phyloP scores from a whole-genome alignment of 2,329 filamentous ascomycete genomes.

The Dothideomycetes sp. region DNA sequence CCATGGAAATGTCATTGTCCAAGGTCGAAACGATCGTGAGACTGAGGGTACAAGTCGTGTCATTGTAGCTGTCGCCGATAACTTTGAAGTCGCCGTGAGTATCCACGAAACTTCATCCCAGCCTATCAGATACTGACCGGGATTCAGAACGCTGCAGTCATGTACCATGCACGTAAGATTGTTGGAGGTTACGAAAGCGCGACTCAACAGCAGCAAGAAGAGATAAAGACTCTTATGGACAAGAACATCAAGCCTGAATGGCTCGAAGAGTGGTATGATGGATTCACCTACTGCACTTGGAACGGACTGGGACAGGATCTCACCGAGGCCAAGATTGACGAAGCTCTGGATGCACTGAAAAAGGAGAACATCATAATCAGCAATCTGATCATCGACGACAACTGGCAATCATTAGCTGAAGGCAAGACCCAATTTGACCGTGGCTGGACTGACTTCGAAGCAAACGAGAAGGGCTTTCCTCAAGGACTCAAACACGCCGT shows the following conservation, averaged over 20 bases:
- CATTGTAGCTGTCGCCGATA: slow-evolving; percentile 60
- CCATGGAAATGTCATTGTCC: slow-evolving; percentile 57
- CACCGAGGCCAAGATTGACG: slow-evolving; percentile 68
- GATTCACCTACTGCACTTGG: slow-evolving; percentile 93
- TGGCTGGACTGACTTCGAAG: slow-evolving; percentile 76
- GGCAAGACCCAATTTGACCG: slow-evolving; percentile 44
- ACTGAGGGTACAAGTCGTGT: slow-evolving; percentile 49
- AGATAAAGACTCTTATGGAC: slow-evolving; percentile 39
- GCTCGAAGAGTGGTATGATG: slow-evolving; percentile 85
- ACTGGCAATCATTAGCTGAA: slow-evolving; percentile 74
- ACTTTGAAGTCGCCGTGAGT: slow-evolving; percentile 56
- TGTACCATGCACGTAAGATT: slow-evolving; percentile 75
- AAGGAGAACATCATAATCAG: slow-evolving; percentile 65
- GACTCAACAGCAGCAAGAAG: slow-evolving; percentile 34
- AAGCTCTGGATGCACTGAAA: slow-evolving; percentile 63
- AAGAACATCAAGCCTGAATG: slow-evolving; percentile 51
- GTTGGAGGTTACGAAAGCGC: slow-evolving; percentile 38
- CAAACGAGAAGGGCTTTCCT: slow-evolving; percentile 69
- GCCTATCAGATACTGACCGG: too few relatives aligned
- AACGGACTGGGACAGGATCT: slow-evolving; percentile 80
- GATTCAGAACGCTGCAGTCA: slow-evolving; percentile 58
- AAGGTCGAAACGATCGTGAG: slow-evolving; percentile 61
- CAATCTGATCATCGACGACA: slow-evolving; percentile 91
- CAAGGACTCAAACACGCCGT: slow-evolving; percentile 66
- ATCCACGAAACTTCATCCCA: background rate